Percentiles rank a stretch among this genome's conserved stretches.
Conservation (phyloP, 176 grass and related monocot species). For the Rhynchospora tenuis region DNA sequence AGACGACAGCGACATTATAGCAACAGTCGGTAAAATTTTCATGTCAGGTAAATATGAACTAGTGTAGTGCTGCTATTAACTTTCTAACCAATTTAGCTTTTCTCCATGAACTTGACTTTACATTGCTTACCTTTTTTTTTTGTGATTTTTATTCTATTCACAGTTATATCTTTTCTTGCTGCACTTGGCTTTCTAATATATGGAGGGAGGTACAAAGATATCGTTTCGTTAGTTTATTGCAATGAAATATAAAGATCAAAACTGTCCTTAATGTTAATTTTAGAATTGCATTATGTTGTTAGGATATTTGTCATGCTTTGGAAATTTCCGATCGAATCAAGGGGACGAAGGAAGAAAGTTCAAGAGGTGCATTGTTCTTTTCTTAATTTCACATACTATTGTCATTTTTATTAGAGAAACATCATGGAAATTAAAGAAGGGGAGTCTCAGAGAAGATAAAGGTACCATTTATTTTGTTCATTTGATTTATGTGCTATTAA, state of each 20-base stretch:
- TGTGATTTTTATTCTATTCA: slow-evolving; percentile 18
- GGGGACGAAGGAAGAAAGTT: slow-evolving; percentile 80
- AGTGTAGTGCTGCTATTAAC: not conserved
- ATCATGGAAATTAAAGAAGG: not conserved
- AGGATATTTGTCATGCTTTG: slow-evolving; percentile 83
- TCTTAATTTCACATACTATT: not conserved
- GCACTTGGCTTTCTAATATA: slow-evolving; percentile 66
- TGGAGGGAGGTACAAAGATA: slow-evolving; percentile 66
- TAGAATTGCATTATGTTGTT: slow-evolving; percentile 16
- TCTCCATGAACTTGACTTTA: not conserved
- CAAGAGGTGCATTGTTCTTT: slow-evolving; percentile 47
- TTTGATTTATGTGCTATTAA: not conserved
- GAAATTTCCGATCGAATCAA: slow-evolving; percentile 82
- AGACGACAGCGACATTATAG: slow-evolving; percentile 43
- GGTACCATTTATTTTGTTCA: not conserved
- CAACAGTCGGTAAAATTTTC: slow-evolving; percentile 58
- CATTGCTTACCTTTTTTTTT: slow-evolving; percentile 18
- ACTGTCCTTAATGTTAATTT: not conserved
- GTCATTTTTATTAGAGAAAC: not conserved
- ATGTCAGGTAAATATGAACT: slow-evolving; percentile 52
- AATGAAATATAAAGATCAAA: not conserved
- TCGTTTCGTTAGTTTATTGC: not conserved
- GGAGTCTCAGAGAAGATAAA: not conserved
- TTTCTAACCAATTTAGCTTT: not conserved
- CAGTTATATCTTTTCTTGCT: slow-evolving; percentile 78